A percentile compares a stretch with the other conserved stretches of the same genome.
Conservation (phyloP, 768 basidiomycete species). For the Paxillus ammoniavirescens region DNA sequence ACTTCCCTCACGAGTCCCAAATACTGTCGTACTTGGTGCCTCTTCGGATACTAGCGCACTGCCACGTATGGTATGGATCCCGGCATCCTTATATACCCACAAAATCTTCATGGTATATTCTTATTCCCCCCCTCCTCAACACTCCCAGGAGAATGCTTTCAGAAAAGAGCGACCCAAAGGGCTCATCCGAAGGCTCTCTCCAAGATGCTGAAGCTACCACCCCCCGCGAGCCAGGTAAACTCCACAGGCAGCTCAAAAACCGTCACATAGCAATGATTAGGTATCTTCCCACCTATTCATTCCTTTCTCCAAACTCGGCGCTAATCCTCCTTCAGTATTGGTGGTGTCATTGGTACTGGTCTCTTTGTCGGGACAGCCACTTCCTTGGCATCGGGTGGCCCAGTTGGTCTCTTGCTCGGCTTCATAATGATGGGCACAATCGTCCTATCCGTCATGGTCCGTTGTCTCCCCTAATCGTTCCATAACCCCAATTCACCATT, state of each 20-base stretch:
- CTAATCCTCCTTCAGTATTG: conserved; percentile 42
- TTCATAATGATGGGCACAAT: conserved; percentile 65
- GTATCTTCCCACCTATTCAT: conserved; percentile 21
- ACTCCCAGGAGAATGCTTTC: conserved; percentile 10
- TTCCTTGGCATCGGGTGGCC: conserved; percentile 57
- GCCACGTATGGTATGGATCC: no score
- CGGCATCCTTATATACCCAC: neutral
- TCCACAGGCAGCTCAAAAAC: conserved; percentile 68
- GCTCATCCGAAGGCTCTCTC: conserved; percentile 14
- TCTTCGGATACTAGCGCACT: no score
- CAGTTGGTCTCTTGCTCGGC: conserved; percentile 72
- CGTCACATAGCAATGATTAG: conserved; percentile 85
- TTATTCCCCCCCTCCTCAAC: neutral
- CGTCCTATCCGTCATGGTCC: conserved; percentile 71
- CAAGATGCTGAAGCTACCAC: conserved; percentile 21
- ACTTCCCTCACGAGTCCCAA: no score
- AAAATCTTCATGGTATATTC: no score
- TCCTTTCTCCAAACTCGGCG: neutral
- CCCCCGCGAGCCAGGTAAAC: conserved; percentile 11
- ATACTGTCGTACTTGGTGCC: no score
- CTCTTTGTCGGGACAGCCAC: conserved; percentile 67
- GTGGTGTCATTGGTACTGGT: conserved; percentile 57
- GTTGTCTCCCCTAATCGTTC: conserved; percentile 3
- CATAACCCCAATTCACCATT: neutral
- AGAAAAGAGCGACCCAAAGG: conserved; percentile 20